Evolutionary conservation across 2,329 filamentous ascomycete genomes (phyloP).

Genomic region (Colletotrichum lentis): DNA sequence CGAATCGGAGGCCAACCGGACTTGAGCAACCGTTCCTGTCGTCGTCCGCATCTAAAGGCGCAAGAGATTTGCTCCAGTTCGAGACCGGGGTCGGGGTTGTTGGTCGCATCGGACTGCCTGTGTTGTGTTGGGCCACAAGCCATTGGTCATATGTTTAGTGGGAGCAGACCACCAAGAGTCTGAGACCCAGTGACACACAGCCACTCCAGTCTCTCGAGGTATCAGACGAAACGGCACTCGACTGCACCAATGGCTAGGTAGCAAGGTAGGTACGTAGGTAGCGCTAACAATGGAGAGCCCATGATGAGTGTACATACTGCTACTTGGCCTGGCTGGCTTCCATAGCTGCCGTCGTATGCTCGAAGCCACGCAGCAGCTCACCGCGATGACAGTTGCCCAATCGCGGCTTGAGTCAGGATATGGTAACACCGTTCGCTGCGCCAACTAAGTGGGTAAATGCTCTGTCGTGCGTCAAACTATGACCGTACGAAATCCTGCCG

Average conservation of each 20-base stretch:
- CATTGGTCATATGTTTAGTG: neutral
- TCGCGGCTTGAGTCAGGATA: neutral
- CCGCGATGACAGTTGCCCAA: neutral
- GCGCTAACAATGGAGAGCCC: neutral
- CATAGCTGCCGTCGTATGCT: neutral
- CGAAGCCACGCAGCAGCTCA: neutral
- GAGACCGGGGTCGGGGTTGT: constrained; percentile 1
- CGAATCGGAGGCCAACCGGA: neutral
- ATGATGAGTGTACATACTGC: neutral
- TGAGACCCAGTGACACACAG: constrained; percentile 17
- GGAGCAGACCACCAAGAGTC: neutral
- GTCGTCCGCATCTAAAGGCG: neutral
- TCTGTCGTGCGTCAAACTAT: no score
- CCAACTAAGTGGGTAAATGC: no score
- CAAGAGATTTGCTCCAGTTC: neutral
- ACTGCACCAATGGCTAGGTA: constrained; percentile 9
- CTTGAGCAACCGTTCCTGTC: neutral
- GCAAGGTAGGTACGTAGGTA: neutral
- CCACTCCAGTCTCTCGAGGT: constrained; percentile 3
- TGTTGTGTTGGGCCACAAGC: neutral
- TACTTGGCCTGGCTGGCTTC: neutral
- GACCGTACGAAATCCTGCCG: neutral
- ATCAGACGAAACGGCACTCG: constrained; percentile 29
- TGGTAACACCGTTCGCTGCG: neutral
- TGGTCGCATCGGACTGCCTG: constrained; percentile 30